Evolutionary conservation across 768 basidiomycete species (phyloP), one percentile per base, ranked within the genome.

Genomic region (Boletus vinaceobasis): DNA sequence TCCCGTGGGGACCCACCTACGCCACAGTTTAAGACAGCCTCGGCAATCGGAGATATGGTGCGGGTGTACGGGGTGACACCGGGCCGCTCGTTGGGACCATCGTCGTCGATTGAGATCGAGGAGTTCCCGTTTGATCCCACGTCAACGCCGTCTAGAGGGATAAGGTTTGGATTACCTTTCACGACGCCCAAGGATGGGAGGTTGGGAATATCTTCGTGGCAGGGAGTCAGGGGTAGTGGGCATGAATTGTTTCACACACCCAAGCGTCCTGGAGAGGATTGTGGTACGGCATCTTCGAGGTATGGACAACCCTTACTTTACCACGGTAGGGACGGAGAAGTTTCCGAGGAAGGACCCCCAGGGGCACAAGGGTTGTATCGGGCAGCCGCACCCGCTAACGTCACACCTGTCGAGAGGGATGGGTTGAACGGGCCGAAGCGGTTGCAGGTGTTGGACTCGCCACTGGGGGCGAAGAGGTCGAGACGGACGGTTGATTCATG

Each of bases 101-200:
- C 44, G 27, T 44, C 54, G 36, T 51, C 55, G 17, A 69, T 59
- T 45, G 35, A 53, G 5, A 69, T 70, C 21, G 82, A 85, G 17
- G 83, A 83, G 39, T 73, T 77, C 6, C 80, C 84, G 1, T 92
- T 90, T 63, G 88, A 92, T 67, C 88, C 88, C 6, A 83, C 84
- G 26, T 86, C 87, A 19, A 90, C 89, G 9, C 89, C 89, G 4
- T 90, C 89, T n/a, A 76, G 89, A 42, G 87, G 88, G 5, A 83
- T 89, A 60, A 82, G 75, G 62, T 83, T 88, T 60, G 76, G 76
- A 40, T 64, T 70, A 15, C 72, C 83, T 3, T 86, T 86, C 61
- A 71, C 78, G 38, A 87, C 85, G 19, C 86, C 86, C n/a, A 88
- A 85, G 67, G 77, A 77, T 44, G 75, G 68, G 32, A 59, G 73